Conservation (phyloP, 192 early-diverging fungal species). For the Coemansia sp. region DNA sequence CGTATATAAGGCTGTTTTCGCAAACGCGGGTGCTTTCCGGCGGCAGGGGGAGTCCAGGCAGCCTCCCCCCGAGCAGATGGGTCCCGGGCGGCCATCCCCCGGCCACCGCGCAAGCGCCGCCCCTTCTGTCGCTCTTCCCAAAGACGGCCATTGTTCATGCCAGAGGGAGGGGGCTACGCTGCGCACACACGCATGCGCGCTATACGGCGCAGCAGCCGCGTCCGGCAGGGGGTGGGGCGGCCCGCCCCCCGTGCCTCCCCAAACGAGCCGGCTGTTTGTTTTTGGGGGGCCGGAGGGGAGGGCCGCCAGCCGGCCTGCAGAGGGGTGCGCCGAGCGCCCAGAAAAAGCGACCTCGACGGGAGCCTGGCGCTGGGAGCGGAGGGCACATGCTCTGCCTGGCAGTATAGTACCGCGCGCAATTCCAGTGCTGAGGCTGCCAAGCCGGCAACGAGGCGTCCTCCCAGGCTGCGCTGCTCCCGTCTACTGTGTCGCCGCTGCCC, state of each 20-base stretch:
- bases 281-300: constrained; percentile 4
- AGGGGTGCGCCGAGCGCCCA: constrained; percentile 9
- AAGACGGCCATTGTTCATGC: constrained; percentile 15
- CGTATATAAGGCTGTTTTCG: constrained; percentile 16
- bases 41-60: constrained; percentile 6
- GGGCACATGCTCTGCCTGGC: constrained; percentile 1
- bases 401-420: constrained; percentile 6
- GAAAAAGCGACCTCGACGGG: background rate
- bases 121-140: constrained; percentile 13
- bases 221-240: constrained; percentile 2
- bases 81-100: constrained; percentile 12
- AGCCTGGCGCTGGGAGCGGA: constrained; percentile 2
- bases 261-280: constrained; percentile 3
- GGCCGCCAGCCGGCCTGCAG: constrained; percentile 6
- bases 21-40: background rate
- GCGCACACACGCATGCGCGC: constrained; percentile 23
- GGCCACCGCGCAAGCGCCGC: constrained; percentile 17
- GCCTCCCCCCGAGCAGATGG: constrained; percentile 13
- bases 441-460: background rate
- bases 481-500: too few relatives aligned
- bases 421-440: background rate
- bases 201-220: constrained; percentile 18
- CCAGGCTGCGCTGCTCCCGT: too few relatives aligned
- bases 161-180: constrained; percentile 20
- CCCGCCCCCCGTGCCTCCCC: constrained; percentile 6